Conservation (phyloP, 2,329 filamentous ascomycete species). For the Penicillium glabrum region DNA sequence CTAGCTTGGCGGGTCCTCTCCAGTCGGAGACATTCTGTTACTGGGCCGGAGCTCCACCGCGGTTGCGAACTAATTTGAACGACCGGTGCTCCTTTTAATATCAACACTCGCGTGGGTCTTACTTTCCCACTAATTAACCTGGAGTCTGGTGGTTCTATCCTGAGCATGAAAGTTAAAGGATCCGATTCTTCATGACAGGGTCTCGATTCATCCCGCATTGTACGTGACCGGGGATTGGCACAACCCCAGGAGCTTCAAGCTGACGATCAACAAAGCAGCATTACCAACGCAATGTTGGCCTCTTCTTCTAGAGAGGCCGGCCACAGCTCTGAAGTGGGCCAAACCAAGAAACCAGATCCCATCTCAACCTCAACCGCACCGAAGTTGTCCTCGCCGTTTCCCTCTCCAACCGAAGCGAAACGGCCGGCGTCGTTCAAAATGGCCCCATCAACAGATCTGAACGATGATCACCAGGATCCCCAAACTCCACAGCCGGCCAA, state of each 20-base stretch:
- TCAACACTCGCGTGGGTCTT: slow-evolving; percentile 9
- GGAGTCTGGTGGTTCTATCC: neutral
- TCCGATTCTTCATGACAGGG: slow-evolving; percentile 11
- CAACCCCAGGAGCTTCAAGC: slow-evolving; percentile 13
- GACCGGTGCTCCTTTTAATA: slow-evolving; percentile 25
- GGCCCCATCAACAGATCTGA: slow-evolving; percentile 11
- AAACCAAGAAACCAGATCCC: slow-evolving; percentile 20
- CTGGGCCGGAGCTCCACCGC: slow-evolving; percentile 32
- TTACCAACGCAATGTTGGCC: slow-evolving; percentile 23
- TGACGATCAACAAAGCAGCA: slow-evolving; percentile 21
- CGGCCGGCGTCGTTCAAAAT: slow-evolving; percentile 17
- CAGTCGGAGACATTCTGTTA: slow-evolving; percentile 22
- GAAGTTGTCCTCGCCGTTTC: slow-evolving; percentile 29
- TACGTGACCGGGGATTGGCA: slow-evolving; percentile 9
- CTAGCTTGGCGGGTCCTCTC: slow-evolving; percentile 27
- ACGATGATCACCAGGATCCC: slow-evolving; percentile 9
- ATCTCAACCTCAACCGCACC: slow-evolving; percentile 18
- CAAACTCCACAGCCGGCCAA: slow-evolving; percentile 1
- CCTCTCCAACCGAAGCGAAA: slow-evolving; percentile 28
- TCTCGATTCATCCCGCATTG: slow-evolving; percentile 22
- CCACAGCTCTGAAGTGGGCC: slow-evolving; percentile 13
- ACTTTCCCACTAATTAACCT: neutral
- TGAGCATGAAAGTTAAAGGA: slow-evolving; percentile 15
- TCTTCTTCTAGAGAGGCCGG: slow-evolving; percentile 21
- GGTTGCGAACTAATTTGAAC: slow-evolving; percentile 22